Conservation (phyloP, 2,329 filamentous ascomycete species). For the Exserohilum rostratum region DNA sequence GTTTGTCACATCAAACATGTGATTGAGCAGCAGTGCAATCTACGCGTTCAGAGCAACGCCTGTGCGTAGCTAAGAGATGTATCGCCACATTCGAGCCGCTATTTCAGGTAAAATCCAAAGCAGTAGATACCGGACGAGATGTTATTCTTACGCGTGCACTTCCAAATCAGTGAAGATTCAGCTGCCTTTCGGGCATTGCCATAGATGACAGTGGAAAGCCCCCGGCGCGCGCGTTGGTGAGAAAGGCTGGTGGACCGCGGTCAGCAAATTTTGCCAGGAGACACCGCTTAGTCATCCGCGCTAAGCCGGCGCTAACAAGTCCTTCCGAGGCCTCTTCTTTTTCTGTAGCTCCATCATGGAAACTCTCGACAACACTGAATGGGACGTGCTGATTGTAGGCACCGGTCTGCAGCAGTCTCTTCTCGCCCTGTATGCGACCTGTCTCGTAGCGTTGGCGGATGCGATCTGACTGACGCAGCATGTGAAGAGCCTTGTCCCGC, state of each 20-base stretch:
- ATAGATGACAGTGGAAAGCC: slow-evolving; percentile 40
- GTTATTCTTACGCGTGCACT: slow-evolving; percentile 54
- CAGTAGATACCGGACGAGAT: slow-evolving; percentile 59
- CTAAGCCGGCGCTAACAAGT: slow-evolving; percentile 29
- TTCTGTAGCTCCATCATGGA: slow-evolving; percentile 50
- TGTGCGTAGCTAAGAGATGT: slow-evolving; percentile 38
- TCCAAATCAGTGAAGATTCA: slow-evolving; percentile 53
- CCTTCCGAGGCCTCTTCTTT: slow-evolving; percentile 25
- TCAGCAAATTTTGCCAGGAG: slow-evolving; percentile 31
- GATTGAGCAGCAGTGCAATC: background rate
- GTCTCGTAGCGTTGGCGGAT: slow-evolving; percentile 25
- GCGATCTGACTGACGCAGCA: slow-evolving; percentile 75
- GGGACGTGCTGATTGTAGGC: slow-evolving; percentile 61
- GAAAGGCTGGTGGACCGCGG: slow-evolving; percentile 17
- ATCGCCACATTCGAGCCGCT: slow-evolving; percentile 59
- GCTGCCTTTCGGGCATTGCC: slow-evolving; percentile 41
- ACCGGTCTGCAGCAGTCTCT: slow-evolving; percentile 61
- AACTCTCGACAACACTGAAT: slow-evolving; percentile 56
- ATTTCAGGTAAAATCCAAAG: slow-evolving; percentile 57
- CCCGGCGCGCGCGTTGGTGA: slow-evolving; percentile 46
- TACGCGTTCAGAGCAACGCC: background rate
- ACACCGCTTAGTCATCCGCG: slow-evolving; percentile 41
- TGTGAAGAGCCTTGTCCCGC: slow-evolving; percentile 82
- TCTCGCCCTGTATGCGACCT: slow-evolving; percentile 57
- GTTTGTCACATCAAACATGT: no score